These are phyloP conservation scores for Lentinus brumalis DNA, from an alignment of 768 basidiomycete species.

Conservation along the genomic window DNA sequence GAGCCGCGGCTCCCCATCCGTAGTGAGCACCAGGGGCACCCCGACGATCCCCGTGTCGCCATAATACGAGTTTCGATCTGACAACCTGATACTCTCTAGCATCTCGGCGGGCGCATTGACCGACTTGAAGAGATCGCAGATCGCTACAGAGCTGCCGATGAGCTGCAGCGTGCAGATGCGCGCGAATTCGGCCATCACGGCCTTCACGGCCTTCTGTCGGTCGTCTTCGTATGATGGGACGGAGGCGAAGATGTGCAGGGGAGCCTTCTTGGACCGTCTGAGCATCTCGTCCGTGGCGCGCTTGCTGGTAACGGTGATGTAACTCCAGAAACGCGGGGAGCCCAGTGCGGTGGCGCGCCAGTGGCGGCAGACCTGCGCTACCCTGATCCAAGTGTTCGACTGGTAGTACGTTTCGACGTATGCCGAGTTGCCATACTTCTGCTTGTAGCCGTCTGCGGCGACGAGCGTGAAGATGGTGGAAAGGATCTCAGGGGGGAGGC, in stretches of 20 bases:
- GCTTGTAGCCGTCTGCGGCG: neutral
- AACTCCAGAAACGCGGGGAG: conserved; percentile 11
- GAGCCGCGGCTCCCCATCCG: neutral
- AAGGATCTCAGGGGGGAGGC: conserved; percentile 17
- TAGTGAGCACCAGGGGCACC: neutral
- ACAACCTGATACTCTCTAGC: neutral
- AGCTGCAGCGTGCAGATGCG: conserved; percentile 1
- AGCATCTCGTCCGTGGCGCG: conserved; percentile 1
- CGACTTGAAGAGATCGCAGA: no score
- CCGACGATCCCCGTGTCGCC: neutral
- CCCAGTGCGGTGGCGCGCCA: conserved; percentile 12
- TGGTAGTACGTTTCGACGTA: neutral
- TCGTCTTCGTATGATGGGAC: neutral
- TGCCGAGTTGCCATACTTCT: no score
- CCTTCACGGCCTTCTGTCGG: neutral
- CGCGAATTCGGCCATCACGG: neutral
- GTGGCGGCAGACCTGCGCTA: conserved; percentile 10
- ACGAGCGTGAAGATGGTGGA: conserved; percentile 14
- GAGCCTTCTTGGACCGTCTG: conserved; percentile 8
- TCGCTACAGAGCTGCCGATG: no score
- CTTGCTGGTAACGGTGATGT: conserved; percentile 2
- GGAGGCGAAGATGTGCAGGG: conserved; percentile 7
- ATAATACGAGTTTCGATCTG: no score
- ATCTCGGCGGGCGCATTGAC: no score
- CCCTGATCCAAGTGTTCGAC: conserved; percentile 1